Evolutionary conservation across 345 rosid genomes (phyloP).

Genomic region (Dipteronia sinensis): DNA sequence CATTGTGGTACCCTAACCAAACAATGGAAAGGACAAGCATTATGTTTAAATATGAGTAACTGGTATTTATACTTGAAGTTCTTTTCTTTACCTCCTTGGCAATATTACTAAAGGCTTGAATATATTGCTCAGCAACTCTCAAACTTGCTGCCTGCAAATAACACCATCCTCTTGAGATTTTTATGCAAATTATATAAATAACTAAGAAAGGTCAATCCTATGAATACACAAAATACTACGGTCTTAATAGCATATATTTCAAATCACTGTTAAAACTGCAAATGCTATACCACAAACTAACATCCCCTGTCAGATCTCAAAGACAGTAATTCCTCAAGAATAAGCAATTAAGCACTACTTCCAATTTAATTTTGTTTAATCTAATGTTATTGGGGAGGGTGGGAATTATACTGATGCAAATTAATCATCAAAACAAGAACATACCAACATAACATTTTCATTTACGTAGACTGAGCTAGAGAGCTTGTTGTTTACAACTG

Average conservation of each 20-base stretch:
- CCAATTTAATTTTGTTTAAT: background rate
- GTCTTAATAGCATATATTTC: background rate
- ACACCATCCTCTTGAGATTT: constrained; percentile 15
- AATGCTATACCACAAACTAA: background rate
- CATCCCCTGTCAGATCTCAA: background rate
- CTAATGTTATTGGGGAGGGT: background rate
- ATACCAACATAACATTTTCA: background rate
- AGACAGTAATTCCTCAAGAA: background rate
- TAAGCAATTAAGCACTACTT: background rate
- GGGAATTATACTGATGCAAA: background rate
- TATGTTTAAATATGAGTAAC: background rate
- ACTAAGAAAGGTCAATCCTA: background rate
- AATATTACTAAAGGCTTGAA: constrained; percentile 80
- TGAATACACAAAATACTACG: background rate
- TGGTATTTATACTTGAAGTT: background rate
- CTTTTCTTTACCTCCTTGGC: constrained; percentile 72
- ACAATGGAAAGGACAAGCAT: background rate
- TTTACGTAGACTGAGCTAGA: background rate
- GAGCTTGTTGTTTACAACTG: background rate
- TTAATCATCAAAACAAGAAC: background rate
- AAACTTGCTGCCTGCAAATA: constrained; percentile 80
- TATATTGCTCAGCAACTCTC: constrained; percentile 83
- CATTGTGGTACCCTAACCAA: constrained; percentile 77
- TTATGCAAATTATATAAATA: background rate
- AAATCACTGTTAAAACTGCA: constrained; percentile 3